Percentiles rank a stretch among this genome's conserved stretches.
Conservation (phyloP, 2,329 filamentous ascomycete species). For the Botrytis elliptica region DNA sequence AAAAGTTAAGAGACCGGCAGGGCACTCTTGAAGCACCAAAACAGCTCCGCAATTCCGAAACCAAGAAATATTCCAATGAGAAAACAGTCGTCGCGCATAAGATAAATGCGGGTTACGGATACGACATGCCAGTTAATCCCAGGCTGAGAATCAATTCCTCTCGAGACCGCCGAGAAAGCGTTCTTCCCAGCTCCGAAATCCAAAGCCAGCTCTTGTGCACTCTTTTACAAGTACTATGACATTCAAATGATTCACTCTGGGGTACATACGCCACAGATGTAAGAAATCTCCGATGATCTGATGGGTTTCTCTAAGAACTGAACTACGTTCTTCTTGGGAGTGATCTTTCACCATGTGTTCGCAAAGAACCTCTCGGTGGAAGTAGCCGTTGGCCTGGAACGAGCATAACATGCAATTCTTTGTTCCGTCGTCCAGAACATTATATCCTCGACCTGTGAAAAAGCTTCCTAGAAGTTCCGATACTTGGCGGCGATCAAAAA, state of each 20-base stretch:
- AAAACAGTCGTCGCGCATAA: too few species aligned
- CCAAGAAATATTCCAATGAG: too few species aligned
- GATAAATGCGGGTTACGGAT: too few species aligned
- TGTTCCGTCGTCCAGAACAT: not conserved
- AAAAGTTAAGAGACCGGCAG: not conserved
- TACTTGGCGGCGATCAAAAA: not conserved
- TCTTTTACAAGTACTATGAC: not conserved
- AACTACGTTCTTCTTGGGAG: not conserved
- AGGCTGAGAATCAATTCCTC: too few species aligned
- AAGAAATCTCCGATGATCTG: fast-evolving
- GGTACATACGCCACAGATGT: fast-evolving
- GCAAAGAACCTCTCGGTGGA: not conserved
- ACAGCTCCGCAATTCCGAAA: too few species aligned
- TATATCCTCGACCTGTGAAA: too few species aligned
- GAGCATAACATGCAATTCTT: not conserved
- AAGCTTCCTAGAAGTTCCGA: too few species aligned
- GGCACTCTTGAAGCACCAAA: not conserved
- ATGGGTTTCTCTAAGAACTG: fast-evolving
- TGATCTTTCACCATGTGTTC: not conserved
- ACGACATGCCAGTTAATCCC: too few species aligned
- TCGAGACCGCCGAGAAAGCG: too few species aligned
- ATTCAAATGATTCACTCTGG: fast-evolving
- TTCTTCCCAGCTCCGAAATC: fast-evolving
- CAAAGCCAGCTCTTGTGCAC: not conserved
- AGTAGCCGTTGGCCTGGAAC: not conserved